A percentile compares a stretch with the other conserved stretches of the same genome.
Conservation (phyloP, 2,329 filamentous ascomycete species). For the Aspergillus chevalieri region DNA sequence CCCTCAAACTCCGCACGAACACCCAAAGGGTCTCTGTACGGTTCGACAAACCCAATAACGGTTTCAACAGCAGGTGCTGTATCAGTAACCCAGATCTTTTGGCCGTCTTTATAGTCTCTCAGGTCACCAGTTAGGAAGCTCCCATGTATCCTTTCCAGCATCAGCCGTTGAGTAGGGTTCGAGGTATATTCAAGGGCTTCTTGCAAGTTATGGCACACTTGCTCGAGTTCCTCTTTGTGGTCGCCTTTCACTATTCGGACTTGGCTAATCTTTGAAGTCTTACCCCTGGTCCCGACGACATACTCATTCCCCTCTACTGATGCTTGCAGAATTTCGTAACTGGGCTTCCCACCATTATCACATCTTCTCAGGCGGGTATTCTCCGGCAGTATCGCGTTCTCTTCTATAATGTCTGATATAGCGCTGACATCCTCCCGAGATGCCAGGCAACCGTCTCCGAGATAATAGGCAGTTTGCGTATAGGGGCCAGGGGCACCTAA, state of each 20-base stretch:
- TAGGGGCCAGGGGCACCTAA: slow-evolving; percentile 45
- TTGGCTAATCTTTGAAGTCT: no score
- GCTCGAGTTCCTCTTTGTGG: slow-evolving; percentile 7
- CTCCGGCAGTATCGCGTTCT: slow-evolving; percentile 41
- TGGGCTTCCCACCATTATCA: slow-evolving; percentile 13
- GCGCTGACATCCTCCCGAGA: slow-evolving; percentile 42
- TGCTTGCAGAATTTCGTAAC: slow-evolving; percentile 38
- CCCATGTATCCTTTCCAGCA: slow-evolving; percentile 3
- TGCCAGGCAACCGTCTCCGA: slow-evolving; percentile 20
- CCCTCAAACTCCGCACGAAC: slow-evolving; percentile 51
- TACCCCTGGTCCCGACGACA: no score
- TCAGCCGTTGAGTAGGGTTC: slow-evolving; percentile 1
- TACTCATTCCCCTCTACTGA: slow-evolving; percentile 4
- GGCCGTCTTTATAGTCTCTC: slow-evolving; percentile 45
- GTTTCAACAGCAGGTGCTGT: slow-evolving; percentile 47
- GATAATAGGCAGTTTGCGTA: slow-evolving; percentile 36
- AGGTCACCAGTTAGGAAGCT: slow-evolving; percentile 46
- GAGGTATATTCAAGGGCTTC: slow-evolving; percentile 2
- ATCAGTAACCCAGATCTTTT: slow-evolving; percentile 50
- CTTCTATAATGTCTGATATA: slow-evolving; percentile 41
- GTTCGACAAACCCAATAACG: slow-evolving; percentile 51
- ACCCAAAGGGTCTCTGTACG: slow-evolving; percentile 50
- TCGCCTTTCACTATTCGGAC: no score
- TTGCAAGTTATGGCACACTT: slow-evolving; percentile 1
- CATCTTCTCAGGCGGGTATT: slow-evolving; percentile 42